Evolutionary conservation across 2,329 filamentous ascomycete species (phyloP).

Genomic region (Xylaria sp.): DNA sequence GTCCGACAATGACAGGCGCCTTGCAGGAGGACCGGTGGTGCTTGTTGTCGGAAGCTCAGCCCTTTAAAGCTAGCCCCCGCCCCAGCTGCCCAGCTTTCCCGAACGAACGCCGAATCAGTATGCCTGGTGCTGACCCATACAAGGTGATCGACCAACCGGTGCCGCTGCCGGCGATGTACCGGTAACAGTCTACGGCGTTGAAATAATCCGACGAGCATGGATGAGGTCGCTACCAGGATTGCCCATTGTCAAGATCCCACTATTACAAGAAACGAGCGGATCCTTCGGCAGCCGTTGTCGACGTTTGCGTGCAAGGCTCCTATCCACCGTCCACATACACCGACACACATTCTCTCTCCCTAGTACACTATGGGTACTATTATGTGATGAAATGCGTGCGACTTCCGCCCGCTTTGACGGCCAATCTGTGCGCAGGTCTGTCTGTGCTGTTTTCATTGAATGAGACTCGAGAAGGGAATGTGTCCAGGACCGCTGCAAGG

Average conservation of each 20-base stretch:
- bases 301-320: constrained; percentile 20
- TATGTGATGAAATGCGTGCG: constrained; percentile 1
- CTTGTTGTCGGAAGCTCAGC: constrained; percentile 24
- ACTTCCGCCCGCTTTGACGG: constrained; percentile 25
- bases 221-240: constrained; percentile 26
- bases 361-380: not conserved
- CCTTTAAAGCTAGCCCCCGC: constrained; percentile 25
- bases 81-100: constrained; percentile 19
- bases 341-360: not conserved
- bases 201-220: constrained; percentile 33
- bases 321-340: not conserved
- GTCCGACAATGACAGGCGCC: constrained; percentile 16
- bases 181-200: constrained; percentile 23
- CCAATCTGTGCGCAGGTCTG: not conserved
- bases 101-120: constrained; percentile 20
- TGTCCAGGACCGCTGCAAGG: constrained; percentile 14
- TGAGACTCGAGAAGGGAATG: constrained; percentile 14
- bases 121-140: constrained; percentile 23
- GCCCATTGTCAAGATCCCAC: constrained; percentile 17
- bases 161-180: constrained; percentile 32
- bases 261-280: constrained; percentile 23
- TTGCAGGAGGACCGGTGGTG: constrained; percentile 27
- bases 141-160: constrained; percentile 37
- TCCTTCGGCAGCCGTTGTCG: constrained; percentile 12
- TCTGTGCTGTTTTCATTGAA: constrained; percentile 20